Conservation (phyloP, 768 basidiomycete species). For the Coprinopsis cinerea region DNA sequence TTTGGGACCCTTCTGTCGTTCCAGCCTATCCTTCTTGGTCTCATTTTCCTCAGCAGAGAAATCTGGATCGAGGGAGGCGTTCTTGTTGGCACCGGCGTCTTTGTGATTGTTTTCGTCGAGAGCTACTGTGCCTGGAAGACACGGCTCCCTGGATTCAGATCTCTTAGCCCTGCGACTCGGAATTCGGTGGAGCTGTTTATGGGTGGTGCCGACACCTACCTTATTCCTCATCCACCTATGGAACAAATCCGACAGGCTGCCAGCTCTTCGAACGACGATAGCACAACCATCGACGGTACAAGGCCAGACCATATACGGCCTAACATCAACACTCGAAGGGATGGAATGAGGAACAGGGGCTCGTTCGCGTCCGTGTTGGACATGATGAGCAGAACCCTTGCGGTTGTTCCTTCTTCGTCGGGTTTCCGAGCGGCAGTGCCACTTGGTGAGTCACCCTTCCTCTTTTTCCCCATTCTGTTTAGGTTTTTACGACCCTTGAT, state of each 20-base stretch:
- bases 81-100: constrained; percentile 48
- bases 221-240: too few relatives aligned
- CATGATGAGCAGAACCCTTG: constrained; percentile 77
- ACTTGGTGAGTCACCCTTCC: constrained; percentile 44
- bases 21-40: constrained; percentile 70
- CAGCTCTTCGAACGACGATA: too few relatives aligned
- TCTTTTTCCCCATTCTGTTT: constrained; percentile 2
- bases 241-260: too few relatives aligned
- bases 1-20: constrained; percentile 65
- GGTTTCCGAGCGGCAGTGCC: constrained; percentile 57
- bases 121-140: constrained; percentile 46
- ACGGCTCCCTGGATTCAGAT: constrained; percentile 38
- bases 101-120: constrained; percentile 57
- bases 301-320: constrained; percentile 1
- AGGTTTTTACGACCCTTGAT: too few relatives aligned
- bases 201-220: constrained; percentile 36
- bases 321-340: too few relatives aligned
- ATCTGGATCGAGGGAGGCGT: constrained; percentile 72
- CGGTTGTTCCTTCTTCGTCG: constrained; percentile 60
- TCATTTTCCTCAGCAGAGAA: constrained; percentile 59
- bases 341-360: constrained; percentile 42
- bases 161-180: constrained; percentile 50
- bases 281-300: constrained; percentile 1
- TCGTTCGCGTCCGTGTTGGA: constrained; percentile 80
- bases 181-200: constrained; percentile 54